Conservation (phyloP, 169 alveolate species). For the Eimeria praecox region DNA sequence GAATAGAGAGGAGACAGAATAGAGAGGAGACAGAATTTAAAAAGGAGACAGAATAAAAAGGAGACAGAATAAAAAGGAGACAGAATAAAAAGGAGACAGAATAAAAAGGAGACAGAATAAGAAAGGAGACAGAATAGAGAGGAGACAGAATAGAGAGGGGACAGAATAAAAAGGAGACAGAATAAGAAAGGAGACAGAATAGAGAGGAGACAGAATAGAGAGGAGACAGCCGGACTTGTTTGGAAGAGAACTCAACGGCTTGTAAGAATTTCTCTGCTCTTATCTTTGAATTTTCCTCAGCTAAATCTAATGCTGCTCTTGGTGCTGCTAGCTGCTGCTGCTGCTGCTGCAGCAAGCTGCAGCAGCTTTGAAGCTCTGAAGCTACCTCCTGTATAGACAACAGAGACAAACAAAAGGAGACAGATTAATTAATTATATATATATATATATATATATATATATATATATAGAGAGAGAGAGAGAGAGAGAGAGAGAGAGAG, state of each 20-base stretch:
- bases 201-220: neutral
- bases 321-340: slow-evolving; percentile 47
- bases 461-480: neutral
- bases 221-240: neutral
- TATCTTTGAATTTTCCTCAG: neutral
- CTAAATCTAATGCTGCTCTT: neutral
- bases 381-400: too few species aligned
- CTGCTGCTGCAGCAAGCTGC: too few species aligned
- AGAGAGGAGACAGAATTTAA: too few species aligned
- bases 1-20: too few species aligned
- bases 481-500: neutral
- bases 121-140: neutral
- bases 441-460: neutral
- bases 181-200: neutral
- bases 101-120: neutral
- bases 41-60: too few species aligned
- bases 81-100: neutral
- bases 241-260: slow-evolving; percentile 10
- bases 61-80: neutral
- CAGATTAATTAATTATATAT: too few species aligned
- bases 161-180: neutral
- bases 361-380: too few species aligned
- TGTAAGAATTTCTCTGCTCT: neutral
- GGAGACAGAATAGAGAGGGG: neutral
- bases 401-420: too few species aligned